Evolutionary conservation across 2,329 filamentous ascomycete genomes (phyloP).

Genomic region (Arthrobotrys megalospora): DNA sequence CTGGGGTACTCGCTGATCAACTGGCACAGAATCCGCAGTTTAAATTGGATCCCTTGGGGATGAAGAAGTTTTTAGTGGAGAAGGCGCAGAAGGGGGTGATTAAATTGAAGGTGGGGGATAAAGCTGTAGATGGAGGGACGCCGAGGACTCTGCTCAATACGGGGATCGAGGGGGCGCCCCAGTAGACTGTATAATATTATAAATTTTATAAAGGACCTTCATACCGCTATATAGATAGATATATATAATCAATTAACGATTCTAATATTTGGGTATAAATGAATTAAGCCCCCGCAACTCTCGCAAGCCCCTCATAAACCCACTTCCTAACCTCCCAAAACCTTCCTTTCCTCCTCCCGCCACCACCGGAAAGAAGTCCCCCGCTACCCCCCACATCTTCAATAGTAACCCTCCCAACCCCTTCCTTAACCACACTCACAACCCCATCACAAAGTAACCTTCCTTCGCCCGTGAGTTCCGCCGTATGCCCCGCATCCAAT

Average conservation of each 20-base stretch:
- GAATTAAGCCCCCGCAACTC: constrained; percentile 80
- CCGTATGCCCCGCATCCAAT: constrained; percentile 84
- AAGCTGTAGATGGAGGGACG: not conserved
- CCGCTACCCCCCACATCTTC: constrained; percentile 80
- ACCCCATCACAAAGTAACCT: constrained; percentile 89
- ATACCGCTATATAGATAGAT: too few species aligned
- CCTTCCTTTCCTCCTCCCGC: constrained; percentile 51
- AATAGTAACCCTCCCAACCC: constrained; percentile 70
- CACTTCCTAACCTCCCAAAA: constrained; percentile 81
- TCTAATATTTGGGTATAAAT: not conserved
- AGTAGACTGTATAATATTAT: not conserved
- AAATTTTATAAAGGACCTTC: too few species aligned
- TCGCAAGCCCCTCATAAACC: constrained; percentile 93
- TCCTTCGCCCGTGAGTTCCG: constrained; percentile 94
- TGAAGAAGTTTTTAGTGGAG: constrained; percentile 60
- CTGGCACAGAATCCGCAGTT: constrained; percentile 58
- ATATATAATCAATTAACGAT: not conserved
- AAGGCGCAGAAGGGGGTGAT: constrained; percentile 26
- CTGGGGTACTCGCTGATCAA: constrained; percentile 63
- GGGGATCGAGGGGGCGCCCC: constrained; percentile 29
- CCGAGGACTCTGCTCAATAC: constrained; percentile 21
- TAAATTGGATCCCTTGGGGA: constrained; percentile 53
- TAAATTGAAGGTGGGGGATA: constrained; percentile 26
- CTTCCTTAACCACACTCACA: constrained; percentile 90
- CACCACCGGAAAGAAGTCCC: constrained; percentile 67